A percentile compares a stretch with the other conserved stretches of the same genome.
These are phyloP conservation scores for Hordeum vulgare DNA, from an alignment of 176 grass and related monocot species.

Conservation along the genomic window MorexV3_pseudomolecules_assembly NC_058519.1:648182197-648182696, in stretches of 20 bases:
- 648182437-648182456: slow-evolving; percentile 62
- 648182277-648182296: slow-evolving; percentile 70
- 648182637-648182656: slow-evolving; percentile 42
- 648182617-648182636: slow-evolving; percentile 32
- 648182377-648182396: not conserved
- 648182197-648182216: slow-evolving; percentile 72
- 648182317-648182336: not conserved
- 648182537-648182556: slow-evolving; percentile 65
- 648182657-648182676: slow-evolving; percentile 43
- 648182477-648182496: slow-evolving; percentile 49
- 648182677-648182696: slow-evolving; percentile 36
- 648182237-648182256: slow-evolving; percentile 79
- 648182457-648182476: slow-evolving; percentile 69
- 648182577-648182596: slow-evolving; percentile 44
- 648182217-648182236: slow-evolving; percentile 62
- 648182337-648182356: too few species aligned
- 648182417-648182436: slow-evolving; percentile 64
- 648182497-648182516: slow-evolving; percentile 20
- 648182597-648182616: slow-evolving; percentile 54
- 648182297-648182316: too few species aligned
- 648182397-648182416: not conserved
- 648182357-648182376: too few species aligned
- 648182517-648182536: slow-evolving; percentile 59
- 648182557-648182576: slow-evolving; percentile 62
- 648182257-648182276: slow-evolving; percentile 53